These are phyloP conservation scores for Cyberlindnera galapagoensis DNA, from an alignment of 805 yeast genomes.

Conservation along the genomic window DNA sequence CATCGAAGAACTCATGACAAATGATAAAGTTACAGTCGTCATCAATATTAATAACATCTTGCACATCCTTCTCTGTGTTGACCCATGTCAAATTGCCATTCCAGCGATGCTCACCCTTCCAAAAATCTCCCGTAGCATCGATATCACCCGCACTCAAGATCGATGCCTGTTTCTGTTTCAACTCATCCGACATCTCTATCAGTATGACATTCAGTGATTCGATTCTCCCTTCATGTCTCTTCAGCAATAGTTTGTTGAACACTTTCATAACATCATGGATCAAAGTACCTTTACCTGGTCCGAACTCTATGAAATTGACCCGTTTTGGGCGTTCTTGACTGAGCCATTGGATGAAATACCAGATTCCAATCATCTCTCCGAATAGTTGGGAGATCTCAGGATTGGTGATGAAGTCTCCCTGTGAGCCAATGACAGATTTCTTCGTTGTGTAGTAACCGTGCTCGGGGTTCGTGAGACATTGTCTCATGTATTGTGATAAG, in stretches of 20 bases:
- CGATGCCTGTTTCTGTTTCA: conserved; percentile 47
- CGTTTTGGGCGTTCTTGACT: conserved; percentile 45
- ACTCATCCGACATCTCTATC: conserved; percentile 67
- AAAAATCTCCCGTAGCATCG: conserved; percentile 9
- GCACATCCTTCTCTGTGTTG: conserved; percentile 47
- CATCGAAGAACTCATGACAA: conserved; percentile 87
- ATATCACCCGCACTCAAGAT: conserved; percentile 30
- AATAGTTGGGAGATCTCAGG: conserved; percentile 86
- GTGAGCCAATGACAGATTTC: conserved; percentile 59
- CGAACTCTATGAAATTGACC: conserved; percentile 63
- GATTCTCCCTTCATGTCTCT: conserved; percentile 26
- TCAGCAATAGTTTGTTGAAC: conserved; percentile 34
- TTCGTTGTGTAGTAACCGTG: conserved; percentile 79
- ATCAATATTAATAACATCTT: conserved; percentile 4
- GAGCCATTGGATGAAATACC: conserved; percentile 57
- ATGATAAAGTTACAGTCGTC: conserved; percentile 51
- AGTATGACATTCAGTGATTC: conserved; percentile 34
- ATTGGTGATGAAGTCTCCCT: conserved; percentile 77
- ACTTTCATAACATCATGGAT: conserved; percentile 55
- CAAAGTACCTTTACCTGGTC: conserved; percentile 81
- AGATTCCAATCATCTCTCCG: conserved; percentile 79
- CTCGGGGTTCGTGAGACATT: conserved; percentile 71
- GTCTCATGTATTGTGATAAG: conserved; percentile 69
- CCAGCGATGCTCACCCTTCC: conserved; percentile 29
- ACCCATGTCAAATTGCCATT: conserved; percentile 52